Evolutionary conservation across 202 grass and related monocot genomes (phyloP).

Genomic region (Zizania palustris): DNA sequence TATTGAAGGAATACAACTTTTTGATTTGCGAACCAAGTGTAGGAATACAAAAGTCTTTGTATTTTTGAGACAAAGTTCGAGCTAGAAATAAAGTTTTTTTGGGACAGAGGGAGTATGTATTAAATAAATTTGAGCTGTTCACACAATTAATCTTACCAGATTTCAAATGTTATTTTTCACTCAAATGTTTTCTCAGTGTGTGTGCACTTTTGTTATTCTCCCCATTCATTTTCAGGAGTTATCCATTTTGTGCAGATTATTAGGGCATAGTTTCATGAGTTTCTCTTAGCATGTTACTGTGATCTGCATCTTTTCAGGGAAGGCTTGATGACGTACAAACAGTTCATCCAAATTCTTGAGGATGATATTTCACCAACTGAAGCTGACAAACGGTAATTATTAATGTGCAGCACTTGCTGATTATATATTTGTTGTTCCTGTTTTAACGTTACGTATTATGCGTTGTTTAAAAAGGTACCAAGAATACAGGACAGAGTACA

Average conservation of each 20-base stretch:
- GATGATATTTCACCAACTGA: constrained; percentile 95
- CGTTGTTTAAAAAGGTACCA: constrained; percentile 65
- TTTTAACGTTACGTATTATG: constrained; percentile 34
- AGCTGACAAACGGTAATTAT: constrained; percentile 80
- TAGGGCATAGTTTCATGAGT: constrained; percentile 20
- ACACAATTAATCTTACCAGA: background rate
- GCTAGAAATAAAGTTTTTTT: too few relatives aligned
- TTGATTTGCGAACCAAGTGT: too few relatives aligned
- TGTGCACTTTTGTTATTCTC: background rate
- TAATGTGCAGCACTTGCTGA: background rate
- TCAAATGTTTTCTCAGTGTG: constrained; percentile 2
- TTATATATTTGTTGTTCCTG: constrained; percentile 11
- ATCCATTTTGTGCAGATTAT: constrained; percentile 8
- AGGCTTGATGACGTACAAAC: constrained; percentile 98
- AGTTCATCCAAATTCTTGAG: constrained; percentile 98
- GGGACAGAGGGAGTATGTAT: background rate
- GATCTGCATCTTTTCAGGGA: constrained; percentile 64
- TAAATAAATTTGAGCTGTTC: background rate
- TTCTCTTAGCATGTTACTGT: constrained; percentile 16
- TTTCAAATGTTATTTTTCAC: background rate
- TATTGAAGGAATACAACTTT: too few relatives aligned
- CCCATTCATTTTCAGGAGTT: constrained; percentile 1
- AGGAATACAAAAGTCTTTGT: too few relatives aligned
- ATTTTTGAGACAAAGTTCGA: too few relatives aligned
- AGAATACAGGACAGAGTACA: constrained; percentile 95